phyloP scores from a whole-genome alignment of 2,329 filamentous ascomycete genomes.

The Blastomyces parvus region DNA sequence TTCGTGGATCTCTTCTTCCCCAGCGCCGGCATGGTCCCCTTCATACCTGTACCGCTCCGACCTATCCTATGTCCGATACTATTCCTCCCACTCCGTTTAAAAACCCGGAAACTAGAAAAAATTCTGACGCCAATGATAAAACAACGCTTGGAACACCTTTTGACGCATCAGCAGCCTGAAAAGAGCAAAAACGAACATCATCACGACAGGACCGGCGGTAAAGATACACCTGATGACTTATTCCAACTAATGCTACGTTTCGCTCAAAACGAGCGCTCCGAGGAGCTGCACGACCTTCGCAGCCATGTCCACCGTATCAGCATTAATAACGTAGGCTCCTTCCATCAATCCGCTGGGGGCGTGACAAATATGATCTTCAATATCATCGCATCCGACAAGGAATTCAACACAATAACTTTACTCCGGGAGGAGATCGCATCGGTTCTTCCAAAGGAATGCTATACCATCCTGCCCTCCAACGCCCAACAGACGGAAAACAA shows the following conservation, averaged over 20 bases:
- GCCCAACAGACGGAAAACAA: background rate
- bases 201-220: slow-evolving; percentile 14
- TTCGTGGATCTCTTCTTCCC: slow-evolving; percentile 28
- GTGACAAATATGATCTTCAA: slow-evolving; percentile 35
- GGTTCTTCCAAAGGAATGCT: slow-evolving; percentile 19
- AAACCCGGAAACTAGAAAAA: slow-evolving; percentile 19
- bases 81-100: slow-evolving; percentile 17
- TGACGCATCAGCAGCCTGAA: background rate
- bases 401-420: slow-evolving; percentile 30
- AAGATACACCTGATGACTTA: slow-evolving; percentile 30
- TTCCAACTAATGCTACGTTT: slow-evolving; percentile 38
- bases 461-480: background rate
- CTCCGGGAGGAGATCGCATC: slow-evolving; percentile 33
- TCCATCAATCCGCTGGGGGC: slow-evolving; percentile 33
- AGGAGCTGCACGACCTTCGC: slow-evolving; percentile 28
- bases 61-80: slow-evolving; percentile 26
- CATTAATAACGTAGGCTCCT: slow-evolving; percentile 20
- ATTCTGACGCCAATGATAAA: slow-evolving; percentile 14
- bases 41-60: slow-evolving; percentile 25
- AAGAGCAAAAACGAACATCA: background rate
- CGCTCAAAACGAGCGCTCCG: slow-evolving; percentile 32
- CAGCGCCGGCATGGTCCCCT: slow-evolving; percentile 27
- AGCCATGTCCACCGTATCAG: slow-evolving; percentile 19
- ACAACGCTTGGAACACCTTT: slow-evolving; percentile 18
- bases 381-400: slow-evolving; percentile 28